Evolutionary conservation across 2,329 filamentous ascomycete genomes (phyloP), one percentile per base, ranked within the genome.

Genomic region (Colletotrichum sp.): DNA sequence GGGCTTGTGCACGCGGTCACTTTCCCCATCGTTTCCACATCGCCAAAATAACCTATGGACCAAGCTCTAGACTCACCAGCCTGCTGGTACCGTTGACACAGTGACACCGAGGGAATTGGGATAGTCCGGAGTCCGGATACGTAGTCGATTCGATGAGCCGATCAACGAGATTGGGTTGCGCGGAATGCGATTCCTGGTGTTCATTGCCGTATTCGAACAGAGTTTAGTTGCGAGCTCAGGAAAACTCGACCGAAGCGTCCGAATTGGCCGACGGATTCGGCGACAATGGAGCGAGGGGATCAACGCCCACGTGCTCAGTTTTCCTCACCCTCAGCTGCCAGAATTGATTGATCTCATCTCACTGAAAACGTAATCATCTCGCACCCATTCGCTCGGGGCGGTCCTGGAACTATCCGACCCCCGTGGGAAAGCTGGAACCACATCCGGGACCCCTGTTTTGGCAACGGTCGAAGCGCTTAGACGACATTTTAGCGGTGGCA

Each of bases 1-100:
- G 24, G 8, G 36, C 39, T 39, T 18, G 59, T 59, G 30, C 34
- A 34, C 59, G 44, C 71, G 66, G 12, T 75, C 60, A 16, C 21
- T n/a, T 68, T 65, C 32, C 26, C 70, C 57, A 69, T 52, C 39
- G 64, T 76, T 73, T 69, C 70, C 59, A 73, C 70, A 36, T 32
- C 28, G 65, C n/a, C 18, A 26, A 44, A 72, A 73, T 76, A 73
- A 67, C 34, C 64, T 73, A 52, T 73, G 70, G 64, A 76, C 70
- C 70, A 64, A 76, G 70, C 73, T 59, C 72, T 21, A 6, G 52
- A 24, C 39, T 71, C 57, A 24, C 73, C 63, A 68, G 28, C 21
- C 34, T 39, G 21, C 44, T 24, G 57, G 57, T 32, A 59, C n/a
- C 21, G 34, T 15, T 9, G 36, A 63, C 34, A 24, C 13, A 21